A percentile compares a stretch with the other conserved stretches of the same genome.
Conservation (phyloP, 2,329 filamentous ascomycete species). For the Fusarium sp. region DNA sequence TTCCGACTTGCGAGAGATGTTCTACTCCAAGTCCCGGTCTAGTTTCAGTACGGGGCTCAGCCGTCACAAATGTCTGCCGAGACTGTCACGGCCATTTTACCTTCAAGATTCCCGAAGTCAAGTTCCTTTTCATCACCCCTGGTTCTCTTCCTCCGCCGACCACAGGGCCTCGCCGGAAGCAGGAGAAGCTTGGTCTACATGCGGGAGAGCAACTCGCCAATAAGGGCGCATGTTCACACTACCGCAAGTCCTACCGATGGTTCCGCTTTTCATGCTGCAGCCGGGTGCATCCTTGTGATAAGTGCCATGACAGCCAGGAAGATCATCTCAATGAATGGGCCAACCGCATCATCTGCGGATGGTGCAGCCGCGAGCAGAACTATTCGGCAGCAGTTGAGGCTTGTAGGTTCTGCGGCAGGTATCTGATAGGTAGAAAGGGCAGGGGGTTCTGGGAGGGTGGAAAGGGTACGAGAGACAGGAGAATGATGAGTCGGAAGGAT, state of each 20-base stretch:
- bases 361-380: conserved; percentile 84
- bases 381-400: conserved; percentile 78
- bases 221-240: conserved; percentile 70
- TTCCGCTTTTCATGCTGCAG: conserved; percentile 76
- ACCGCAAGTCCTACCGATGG: conserved; percentile 73
- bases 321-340: conserved; percentile 86
- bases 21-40: conserved; percentile 79
- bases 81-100: conserved; percentile 86
- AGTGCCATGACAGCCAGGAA: conserved; percentile 80
- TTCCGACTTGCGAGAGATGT: conserved; percentile 83
- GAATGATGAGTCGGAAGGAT: conserved; percentile 82
- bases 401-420: conserved; percentile 80
- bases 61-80: conserved; percentile 81
- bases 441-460: conserved; percentile 90
- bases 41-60: conserved; percentile 80
- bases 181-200: conserved; percentile 70
- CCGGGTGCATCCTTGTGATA: conserved; percentile 74
- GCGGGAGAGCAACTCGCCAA: conserved; percentile 70
- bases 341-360: conserved; percentile 86
- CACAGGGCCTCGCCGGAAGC: conserved; percentile 61
- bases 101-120: conserved; percentile 83
- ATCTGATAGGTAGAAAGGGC: conserved; percentile 76
- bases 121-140: conserved; percentile 80
- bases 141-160: conserved; percentile 61
- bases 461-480: conserved; percentile 81